phyloP scores from a whole-genome alignment of 2,329 filamentous ascomycete genomes.

The Neofusicoccum umdonicola region DNA sequence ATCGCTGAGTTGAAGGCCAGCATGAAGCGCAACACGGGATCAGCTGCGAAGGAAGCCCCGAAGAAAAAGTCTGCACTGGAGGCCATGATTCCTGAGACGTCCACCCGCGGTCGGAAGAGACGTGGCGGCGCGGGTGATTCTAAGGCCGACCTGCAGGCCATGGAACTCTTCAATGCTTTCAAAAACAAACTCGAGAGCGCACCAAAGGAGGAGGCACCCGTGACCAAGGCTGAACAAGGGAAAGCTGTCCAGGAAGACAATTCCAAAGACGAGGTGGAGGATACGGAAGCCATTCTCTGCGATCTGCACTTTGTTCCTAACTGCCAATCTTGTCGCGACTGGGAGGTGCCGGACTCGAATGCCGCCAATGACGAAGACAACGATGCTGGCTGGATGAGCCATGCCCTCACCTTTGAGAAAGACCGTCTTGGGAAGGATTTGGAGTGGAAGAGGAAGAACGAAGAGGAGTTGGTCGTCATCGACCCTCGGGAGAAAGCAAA shows the following conservation, averaged over 20 bases:
- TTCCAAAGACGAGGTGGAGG: slow-evolving; percentile 29
- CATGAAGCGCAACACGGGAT: slow-evolving; percentile 62
- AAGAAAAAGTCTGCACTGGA: slow-evolving; percentile 63
- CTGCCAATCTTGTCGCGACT: slow-evolving; percentile 86
- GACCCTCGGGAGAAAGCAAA: slow-evolving; percentile 82
- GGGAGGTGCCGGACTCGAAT: slow-evolving; percentile 54
- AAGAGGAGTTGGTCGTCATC: slow-evolving; percentile 85
- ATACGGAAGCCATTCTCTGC: slow-evolving; percentile 70
- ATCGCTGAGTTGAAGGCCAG: slow-evolving; percentile 78
- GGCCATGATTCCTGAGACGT: slow-evolving; percentile 70
- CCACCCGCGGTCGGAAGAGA: slow-evolving; percentile 69
- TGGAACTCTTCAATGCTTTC: slow-evolving; percentile 76
- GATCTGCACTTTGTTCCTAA: slow-evolving; percentile 95
- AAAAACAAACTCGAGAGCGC: slow-evolving; percentile 61
- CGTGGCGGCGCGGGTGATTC: slow-evolving; percentile 48
- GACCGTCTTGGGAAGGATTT: slow-evolving; percentile 89
- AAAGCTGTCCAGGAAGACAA: not conserved
- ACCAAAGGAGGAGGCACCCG: not conserved
- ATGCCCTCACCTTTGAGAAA: slow-evolving; percentile 80
- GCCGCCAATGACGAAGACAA: slow-evolving; percentile 53
- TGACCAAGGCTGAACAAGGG: not conserved
- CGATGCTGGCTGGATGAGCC: slow-evolving; percentile 76
- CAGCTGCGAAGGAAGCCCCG: slow-evolving; percentile 29
- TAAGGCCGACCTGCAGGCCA: slow-evolving; percentile 54
- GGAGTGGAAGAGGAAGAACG: slow-evolving; percentile 80